Percentiles rank a stretch among this genome's conserved stretches.
phyloP scores from a whole-genome alignment of 225 moss, liverwort and hornwort species.

The Marchantia polymorpha region DNA sequence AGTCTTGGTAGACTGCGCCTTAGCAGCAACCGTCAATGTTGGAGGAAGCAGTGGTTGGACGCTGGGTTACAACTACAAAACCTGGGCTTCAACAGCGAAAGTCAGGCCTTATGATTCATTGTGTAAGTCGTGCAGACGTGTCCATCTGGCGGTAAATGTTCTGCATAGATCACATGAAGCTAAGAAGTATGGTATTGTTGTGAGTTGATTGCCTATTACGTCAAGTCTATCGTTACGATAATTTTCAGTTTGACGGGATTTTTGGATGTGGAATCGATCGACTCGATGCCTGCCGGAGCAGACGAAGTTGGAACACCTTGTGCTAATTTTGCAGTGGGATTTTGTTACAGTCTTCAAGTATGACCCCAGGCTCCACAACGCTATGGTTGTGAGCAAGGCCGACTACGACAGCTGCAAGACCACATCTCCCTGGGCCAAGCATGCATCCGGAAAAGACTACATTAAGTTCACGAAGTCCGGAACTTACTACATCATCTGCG shows the following conservation, averaged over 20 bases:
- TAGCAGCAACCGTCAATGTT: neutral
- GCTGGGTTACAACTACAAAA: conserved; percentile 6
- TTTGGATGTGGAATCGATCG: neutral
- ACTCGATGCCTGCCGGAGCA: neutral
- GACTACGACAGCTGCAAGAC: conserved; percentile 13
- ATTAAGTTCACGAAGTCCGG: conserved; percentile 22
- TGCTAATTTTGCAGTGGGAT: neutral
- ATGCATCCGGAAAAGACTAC: conserved; percentile 22
- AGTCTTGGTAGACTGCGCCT: neutral
- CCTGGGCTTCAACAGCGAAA: neutral
- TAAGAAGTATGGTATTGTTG: too few relatives aligned
- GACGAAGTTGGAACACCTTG: neutral
- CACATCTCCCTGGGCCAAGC: neutral
- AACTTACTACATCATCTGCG: conserved; percentile 33
- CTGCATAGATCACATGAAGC: neutral
- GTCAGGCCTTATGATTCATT: conserved; percentile 6
- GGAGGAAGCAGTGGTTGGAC: conserved; percentile 14
- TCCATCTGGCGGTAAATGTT: neutral
- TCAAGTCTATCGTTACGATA: neutral
- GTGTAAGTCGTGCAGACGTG: conserved; percentile 1
- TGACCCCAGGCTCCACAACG: conserved; percentile 14
- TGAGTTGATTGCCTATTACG: too few relatives aligned
- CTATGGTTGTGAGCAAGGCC: conserved; percentile 18
- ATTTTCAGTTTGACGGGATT: neutral
- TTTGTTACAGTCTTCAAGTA: conserved; percentile 33